Evolutionary conservation across 306 rosid genomes (phyloP), one percentile per base, ranked within the genome.

Genomic region (Casuarina equisetifolia): DNA sequence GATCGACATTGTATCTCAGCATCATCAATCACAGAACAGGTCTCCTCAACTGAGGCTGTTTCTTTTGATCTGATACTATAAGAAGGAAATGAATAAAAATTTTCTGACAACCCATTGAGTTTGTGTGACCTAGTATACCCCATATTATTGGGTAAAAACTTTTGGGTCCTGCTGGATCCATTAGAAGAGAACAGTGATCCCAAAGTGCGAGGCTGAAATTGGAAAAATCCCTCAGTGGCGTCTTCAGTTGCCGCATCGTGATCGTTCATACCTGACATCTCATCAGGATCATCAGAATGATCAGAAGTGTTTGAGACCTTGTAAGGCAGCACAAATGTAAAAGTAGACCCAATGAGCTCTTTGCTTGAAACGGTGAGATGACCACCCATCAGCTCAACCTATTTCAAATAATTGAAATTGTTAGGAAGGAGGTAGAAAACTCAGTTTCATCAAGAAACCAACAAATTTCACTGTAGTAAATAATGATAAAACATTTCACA

Each of bases 351-450:
- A 61, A 69, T 46, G 35, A 90, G 76, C 82, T 88, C 98, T 83
- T 68, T 82, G 90, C 99, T 96, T n/a, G 93, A 78, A 58, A 96
- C 97, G 0, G 97, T 96, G 75, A 96, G 84, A 69, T 78, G 84
- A 66, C 99, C 98, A 20, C 99, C 99, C 96, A 96, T 96, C 79
- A 96, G 84, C 74, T 91, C 98, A 73, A 96, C 99, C 99, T 96
- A 85, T 82, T 70, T 66, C 85, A 75, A 57, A 75, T 19, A n/a
- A 64, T 69, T 9, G 20, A 36, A 70, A 81, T 72, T 71, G 3
- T 46, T 74, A 59, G 13, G 52, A 59, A 48, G 7, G n/a, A 35
- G 49, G 36, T 5, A 16, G 16, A 55, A 42, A 57, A 72, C 25
- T 43, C 20, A 6, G 17, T 46, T 38, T 16, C 19, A 17, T 8